These are phyloP conservation scores for Cystobasidium ongulense DNA, from an alignment of 768 basidiomycete genomes.

Conservation along the genomic window DNA sequence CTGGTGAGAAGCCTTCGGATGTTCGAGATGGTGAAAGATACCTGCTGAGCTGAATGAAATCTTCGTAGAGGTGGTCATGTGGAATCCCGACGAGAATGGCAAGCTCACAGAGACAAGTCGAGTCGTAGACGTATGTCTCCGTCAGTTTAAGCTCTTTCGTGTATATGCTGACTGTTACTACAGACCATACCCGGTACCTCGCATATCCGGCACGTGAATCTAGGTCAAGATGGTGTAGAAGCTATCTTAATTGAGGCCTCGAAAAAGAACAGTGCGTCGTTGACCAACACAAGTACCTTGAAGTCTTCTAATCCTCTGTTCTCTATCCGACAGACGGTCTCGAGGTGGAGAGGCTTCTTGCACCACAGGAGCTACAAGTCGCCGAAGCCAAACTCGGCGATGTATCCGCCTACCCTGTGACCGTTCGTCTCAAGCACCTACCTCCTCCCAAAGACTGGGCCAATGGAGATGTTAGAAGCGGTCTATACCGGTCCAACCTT, in stretches of 20 bases:
- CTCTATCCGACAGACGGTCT: slow-evolving; percentile 33
- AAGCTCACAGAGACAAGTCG: slow-evolving; percentile 22
- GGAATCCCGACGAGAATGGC: slow-evolving; percentile 12
- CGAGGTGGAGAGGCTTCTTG: slow-evolving; percentile 16
- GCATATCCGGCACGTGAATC: slow-evolving; percentile 31
- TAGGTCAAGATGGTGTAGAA: slow-evolving; percentile 34
- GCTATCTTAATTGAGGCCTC: slow-evolving; percentile 34
- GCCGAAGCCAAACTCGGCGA: slow-evolving; percentile 4
- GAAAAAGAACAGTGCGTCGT: slow-evolving; percentile 21
- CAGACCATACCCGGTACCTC: slow-evolving; percentile 31
- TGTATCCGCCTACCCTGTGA: slow-evolving; percentile 28
- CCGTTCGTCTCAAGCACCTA: slow-evolving; percentile 22
- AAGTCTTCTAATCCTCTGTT: no score
- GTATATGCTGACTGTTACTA: not conserved
- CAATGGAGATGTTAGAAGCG: slow-evolving; percentile 27
- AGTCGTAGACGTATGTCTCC: slow-evolving; percentile 15
- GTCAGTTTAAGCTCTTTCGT: not conserved
- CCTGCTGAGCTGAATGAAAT: no score
- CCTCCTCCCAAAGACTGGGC: slow-evolving; percentile 30
- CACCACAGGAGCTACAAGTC: slow-evolving; percentile 8
- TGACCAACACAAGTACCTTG: no score
- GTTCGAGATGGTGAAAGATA: not conserved
- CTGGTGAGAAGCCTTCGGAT: not conserved
- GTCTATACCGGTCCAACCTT: slow-evolving; percentile 29
- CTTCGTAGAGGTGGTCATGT: slow-evolving; percentile 34